These are phyloP conservation scores for Scheffersomyces cryptocercus DNA, from an alignment of 1,139 yeast species.

Conservation along the genomic window DNA sequence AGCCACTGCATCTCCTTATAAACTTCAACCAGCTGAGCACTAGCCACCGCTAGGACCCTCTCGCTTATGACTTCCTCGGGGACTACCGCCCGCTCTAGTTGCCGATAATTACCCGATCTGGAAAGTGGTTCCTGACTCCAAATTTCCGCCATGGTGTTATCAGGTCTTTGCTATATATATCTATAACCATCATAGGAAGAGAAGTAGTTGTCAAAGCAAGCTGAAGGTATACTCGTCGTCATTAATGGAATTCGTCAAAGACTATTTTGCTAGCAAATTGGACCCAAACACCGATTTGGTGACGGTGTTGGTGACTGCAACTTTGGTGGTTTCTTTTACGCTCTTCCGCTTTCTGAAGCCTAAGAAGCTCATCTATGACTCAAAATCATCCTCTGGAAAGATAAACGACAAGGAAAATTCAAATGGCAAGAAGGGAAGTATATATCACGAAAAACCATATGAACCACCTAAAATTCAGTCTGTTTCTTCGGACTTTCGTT, in stretches of 20 bases:
- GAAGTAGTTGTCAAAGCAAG: no score
- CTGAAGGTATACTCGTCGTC: no score
- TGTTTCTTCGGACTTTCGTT: constrained; percentile 39
- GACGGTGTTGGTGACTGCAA: not conserved
- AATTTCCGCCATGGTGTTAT: no score
- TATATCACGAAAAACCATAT: constrained; percentile 4
- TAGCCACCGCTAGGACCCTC: no score
- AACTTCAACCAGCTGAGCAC: no score
- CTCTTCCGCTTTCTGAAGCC: not conserved
- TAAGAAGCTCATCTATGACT: not conserved
- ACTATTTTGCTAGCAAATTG: not conserved
- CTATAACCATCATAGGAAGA: no score
- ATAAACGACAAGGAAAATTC: not conserved
- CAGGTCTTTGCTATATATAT: no score
- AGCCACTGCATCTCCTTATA: no score
- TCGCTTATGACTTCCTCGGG: no score
- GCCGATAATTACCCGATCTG: no score
- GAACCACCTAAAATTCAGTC: constrained; percentile 14
- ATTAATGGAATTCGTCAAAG: not conserved
- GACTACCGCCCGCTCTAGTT: no score
- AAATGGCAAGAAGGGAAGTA: not conserved
- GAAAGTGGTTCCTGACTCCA: no score
- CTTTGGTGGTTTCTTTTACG: not conserved
- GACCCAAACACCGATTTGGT: not conserved
- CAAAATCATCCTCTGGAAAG: not conserved